A percentile compares a stretch with the other conserved stretches of the same genome.
These are phyloP conservation scores for Danielia reshetovae DNA, from an alignment of 805 yeast species.

Conservation along the genomic window DNA sequence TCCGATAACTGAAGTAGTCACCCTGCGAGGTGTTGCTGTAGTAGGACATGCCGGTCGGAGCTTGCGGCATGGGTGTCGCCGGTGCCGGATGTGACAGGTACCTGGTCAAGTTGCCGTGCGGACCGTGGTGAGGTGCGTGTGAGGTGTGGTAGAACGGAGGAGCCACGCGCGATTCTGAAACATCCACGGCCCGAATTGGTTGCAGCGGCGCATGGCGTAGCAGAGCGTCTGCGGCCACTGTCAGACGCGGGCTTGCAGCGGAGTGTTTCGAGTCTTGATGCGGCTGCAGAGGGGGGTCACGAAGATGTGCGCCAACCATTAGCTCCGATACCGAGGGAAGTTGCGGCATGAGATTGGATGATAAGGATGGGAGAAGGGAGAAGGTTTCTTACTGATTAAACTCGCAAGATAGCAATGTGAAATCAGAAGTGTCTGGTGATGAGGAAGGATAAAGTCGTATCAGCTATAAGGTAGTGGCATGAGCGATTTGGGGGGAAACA, in stretches of 20 bases:
- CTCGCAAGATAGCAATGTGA: too few species aligned
- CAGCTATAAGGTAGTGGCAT: too few species aligned
- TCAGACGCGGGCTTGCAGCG: not conserved
- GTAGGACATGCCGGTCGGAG: not conserved
- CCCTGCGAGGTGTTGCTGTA: not conserved
- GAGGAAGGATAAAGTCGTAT: too few species aligned
- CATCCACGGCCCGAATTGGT: not conserved
- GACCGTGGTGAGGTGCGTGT: too few species aligned
- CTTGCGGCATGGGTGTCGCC: too few species aligned
- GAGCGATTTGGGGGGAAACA: too few species aligned
- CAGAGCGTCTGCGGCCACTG: too few species aligned
- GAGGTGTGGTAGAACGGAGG: not conserved
- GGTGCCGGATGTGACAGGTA: too few species aligned
- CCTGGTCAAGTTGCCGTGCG: too few species aligned
- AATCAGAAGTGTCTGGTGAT: too few species aligned
- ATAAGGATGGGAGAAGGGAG: not conserved
- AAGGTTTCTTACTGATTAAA: too few species aligned
- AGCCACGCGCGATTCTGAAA: not conserved
- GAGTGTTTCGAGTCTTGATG: not conserved
- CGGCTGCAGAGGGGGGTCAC: not conserved
- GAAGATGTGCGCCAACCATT: slow-evolving; percentile 16
- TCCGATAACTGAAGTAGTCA: slow-evolving; percentile 10
- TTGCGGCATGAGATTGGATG: slow-evolving; percentile 17
- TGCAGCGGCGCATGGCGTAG: too few species aligned
- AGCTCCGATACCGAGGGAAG: slow-evolving; percentile 19